Conservation (phyloP, 257 asterid species). For the Plantago major region DNA sequence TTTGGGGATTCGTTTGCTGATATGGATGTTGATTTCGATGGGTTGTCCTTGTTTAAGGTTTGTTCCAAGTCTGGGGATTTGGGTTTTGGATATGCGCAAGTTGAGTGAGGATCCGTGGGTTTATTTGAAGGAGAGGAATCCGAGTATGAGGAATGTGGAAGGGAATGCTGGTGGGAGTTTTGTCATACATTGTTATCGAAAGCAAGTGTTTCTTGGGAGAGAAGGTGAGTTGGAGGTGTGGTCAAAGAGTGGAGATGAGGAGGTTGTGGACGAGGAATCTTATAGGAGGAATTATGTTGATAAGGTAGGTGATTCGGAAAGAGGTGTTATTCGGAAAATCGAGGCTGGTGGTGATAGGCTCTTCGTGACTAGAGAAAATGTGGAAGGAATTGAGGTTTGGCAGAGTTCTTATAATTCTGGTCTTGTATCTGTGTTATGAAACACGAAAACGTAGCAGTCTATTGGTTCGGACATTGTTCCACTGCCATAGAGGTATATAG, state of each 20-base stretch:
- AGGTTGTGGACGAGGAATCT: slow-evolving; percentile 43
- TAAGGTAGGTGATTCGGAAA: slow-evolving; percentile 58
- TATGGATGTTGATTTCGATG: slow-evolving; percentile 56
- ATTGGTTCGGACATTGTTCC: too few species aligned
- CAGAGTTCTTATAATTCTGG: slow-evolving; percentile 66
- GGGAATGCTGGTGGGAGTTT: slow-evolving; percentile 44
- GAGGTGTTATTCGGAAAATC: slow-evolving; percentile 73
- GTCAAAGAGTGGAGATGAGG: slow-evolving; percentile 47
- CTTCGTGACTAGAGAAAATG: slow-evolving; percentile 68
- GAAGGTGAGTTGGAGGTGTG: slow-evolving; percentile 90
- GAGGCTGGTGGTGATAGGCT: slow-evolving; percentile 93
- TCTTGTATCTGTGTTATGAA: slow-evolving; percentile 41
- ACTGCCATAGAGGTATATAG: too few species aligned
- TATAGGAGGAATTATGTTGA: slow-evolving; percentile 81
- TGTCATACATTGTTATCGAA: slow-evolving; percentile 57
- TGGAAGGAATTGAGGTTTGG: slow-evolving; percentile 97
- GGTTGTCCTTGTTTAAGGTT: slow-evolving; percentile 53
- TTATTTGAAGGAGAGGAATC: slow-evolving; percentile 82
- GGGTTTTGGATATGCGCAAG: slow-evolving; percentile 66
- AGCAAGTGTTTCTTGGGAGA: slow-evolving; percentile 78
- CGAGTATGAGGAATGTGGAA: slow-evolving; percentile 61
- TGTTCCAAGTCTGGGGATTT: slow-evolving; percentile 93
- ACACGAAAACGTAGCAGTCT: neutral
- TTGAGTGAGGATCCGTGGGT: slow-evolving; percentile 89
- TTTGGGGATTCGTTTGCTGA: slow-evolving; percentile 90